Conservation (phyloP, 208 protist genomes). For the Leishmania arabica region DNA sequence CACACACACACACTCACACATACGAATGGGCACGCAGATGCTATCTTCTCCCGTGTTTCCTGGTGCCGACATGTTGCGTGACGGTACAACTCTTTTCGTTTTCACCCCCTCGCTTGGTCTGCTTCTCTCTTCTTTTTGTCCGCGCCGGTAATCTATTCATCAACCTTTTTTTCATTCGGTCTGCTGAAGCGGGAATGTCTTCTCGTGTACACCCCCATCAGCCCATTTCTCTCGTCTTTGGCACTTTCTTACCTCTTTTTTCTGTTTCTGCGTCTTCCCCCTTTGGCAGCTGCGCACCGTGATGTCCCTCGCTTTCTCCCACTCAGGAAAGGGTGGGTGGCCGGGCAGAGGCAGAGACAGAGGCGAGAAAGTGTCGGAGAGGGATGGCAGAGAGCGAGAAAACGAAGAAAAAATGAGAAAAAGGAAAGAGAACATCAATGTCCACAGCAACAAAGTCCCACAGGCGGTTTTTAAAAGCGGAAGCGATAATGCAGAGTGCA, state of each 20-base stretch:
- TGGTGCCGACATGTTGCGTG: too few relatives aligned
- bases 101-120: not conserved
- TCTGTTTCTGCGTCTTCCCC: not conserved
- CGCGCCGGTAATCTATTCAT: not conserved
- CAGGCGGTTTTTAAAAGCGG: not conserved
- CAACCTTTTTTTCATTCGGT: not conserved
- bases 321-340: not conserved
- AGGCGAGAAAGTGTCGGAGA: not conserved
- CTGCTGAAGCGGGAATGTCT: not conserved
- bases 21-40: not conserved
- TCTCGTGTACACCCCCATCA: not conserved
- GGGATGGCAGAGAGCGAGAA: not conserved
- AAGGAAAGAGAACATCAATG: not conserved
- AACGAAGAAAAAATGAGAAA: not conserved
- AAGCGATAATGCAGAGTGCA: not conserved
- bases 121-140: not conserved
- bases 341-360: not conserved
- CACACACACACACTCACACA: constrained; percentile 3
- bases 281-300: not conserved
- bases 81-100: not conserved
- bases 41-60: not conserved
- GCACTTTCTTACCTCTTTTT: not conserved
- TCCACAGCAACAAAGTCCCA: not conserved
- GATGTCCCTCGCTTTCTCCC: not conserved
- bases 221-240: not conserved